Conservation (phyloP, 2,329 filamentous ascomycete genomes). For the Talaromyces pinophilus region DNA sequence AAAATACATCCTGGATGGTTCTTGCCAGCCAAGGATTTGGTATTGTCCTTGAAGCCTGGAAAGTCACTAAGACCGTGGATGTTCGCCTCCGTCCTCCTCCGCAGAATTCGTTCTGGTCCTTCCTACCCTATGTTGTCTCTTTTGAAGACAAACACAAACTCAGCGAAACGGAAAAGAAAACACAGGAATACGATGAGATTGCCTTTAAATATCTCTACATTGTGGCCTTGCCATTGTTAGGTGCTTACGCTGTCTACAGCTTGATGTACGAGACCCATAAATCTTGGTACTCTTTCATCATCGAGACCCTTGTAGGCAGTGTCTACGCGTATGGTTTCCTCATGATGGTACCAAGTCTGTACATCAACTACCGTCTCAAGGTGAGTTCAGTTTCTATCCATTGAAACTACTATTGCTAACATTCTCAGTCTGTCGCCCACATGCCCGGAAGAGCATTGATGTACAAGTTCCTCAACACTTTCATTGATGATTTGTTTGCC, state of each 20-base stretch:
- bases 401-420: conserved; percentile 25
- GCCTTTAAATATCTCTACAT: conserved; percentile 98
- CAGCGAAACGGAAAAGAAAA: conserved; percentile 93
- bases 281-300: conserved; percentile 96
- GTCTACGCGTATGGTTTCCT: conserved; percentile 98
- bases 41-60: conserved; percentile 80
- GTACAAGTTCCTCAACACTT: conserved; percentile 98
- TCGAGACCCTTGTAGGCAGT: conserved; percentile 89
- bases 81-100: conserved; percentile 73
- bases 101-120: conserved; percentile 68
- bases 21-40: conserved; percentile 88
- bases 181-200: conserved; percentile 96
- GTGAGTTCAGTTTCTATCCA: conserved; percentile 42
- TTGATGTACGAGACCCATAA: conserved; percentile 93
- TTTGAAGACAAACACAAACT: conserved; percentile 98
- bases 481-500: conserved; percentile 97
- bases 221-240: conserved; percentile 80
- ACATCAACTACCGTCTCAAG: conserved; percentile 99
- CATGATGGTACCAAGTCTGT: conserved; percentile 97
- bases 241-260: conserved; percentile 88
- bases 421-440: conserved; percentile 70
- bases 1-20: conserved; percentile 99
- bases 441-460: conserved; percentile 97
- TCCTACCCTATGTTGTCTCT: conserved; percentile 75
- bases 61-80: conserved; percentile 92